Conservation (phyloP, 2,329 filamentous ascomycete genomes). For the Epichloe brachyelytri region DNA sequence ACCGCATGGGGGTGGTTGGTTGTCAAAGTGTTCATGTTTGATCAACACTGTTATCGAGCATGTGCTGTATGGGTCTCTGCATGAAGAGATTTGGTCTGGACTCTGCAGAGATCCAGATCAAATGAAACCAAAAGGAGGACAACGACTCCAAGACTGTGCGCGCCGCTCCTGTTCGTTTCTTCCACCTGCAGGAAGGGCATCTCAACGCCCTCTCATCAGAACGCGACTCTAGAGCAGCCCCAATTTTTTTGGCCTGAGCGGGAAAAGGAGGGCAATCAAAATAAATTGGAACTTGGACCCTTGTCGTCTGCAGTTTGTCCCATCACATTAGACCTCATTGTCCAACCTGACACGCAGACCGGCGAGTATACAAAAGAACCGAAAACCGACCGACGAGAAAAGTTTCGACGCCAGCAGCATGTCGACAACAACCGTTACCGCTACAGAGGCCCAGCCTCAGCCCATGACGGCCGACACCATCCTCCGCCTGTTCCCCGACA, state of each 20-base stretch:
- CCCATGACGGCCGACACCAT: conserved; percentile 78
- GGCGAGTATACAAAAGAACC: not conserved
- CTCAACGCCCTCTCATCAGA: not conserved
- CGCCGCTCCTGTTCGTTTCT: not conserved
- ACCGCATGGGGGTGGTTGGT: too few species aligned
- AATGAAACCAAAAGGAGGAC: too few species aligned
- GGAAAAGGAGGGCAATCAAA: not conserved
- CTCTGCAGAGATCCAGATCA: too few species aligned
- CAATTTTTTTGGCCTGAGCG: not conserved
- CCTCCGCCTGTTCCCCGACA: conserved; percentile 76
- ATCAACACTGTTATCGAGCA: too few species aligned
- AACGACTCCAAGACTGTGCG: not conserved
- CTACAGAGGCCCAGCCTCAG: conserved; percentile 31
- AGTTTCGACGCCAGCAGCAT: conserved; percentile 8
- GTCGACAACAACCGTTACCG: conserved; percentile 26
- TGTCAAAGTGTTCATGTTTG: too few species aligned
- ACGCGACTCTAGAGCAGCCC: not conserved
- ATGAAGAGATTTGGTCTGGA: too few species aligned
- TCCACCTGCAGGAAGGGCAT: not conserved
- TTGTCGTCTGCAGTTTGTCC: not conserved
- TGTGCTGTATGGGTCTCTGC: too few species aligned
- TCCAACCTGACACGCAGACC: not conserved
- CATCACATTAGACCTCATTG: not conserved
- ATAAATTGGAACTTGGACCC: not conserved
- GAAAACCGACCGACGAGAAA: not conserved